Conservation (phyloP, 1,284 basidiomycete species). For the Gymnopus androsaceus region DNA sequence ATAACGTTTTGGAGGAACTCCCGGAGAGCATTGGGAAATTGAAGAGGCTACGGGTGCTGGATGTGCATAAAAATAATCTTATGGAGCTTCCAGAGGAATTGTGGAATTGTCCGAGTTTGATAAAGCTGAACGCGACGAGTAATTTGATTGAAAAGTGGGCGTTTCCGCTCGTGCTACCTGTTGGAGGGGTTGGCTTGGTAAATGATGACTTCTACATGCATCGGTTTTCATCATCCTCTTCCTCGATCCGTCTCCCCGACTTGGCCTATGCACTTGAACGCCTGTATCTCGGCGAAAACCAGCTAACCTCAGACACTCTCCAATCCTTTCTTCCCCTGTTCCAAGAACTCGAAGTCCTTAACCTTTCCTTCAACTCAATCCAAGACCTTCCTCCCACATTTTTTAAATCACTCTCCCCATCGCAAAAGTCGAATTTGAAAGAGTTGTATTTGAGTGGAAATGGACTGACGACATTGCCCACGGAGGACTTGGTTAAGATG, state of each 20-base stretch:
- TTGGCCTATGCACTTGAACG: constrained; percentile 75
- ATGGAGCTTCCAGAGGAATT: constrained; percentile 74
- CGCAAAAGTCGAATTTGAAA: constrained; percentile 63
- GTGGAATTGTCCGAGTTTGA: constrained; percentile 84
- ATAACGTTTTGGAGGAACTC: constrained; percentile 83
- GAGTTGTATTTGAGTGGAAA: constrained; percentile 95
- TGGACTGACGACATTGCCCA: constrained; percentile 86
- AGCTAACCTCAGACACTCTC: constrained; percentile 82
- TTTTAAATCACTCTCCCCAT: constrained; percentile 44
- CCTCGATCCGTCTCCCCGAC: constrained; percentile 43
- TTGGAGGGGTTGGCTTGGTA: not conserved
- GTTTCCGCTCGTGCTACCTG: not conserved
- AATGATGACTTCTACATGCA: not conserved
- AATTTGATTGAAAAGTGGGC: constrained; percentile 81
- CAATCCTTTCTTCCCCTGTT: constrained; percentile 76
- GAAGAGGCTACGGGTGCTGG: constrained; percentile 75
- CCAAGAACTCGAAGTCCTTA: constrained; percentile 79
- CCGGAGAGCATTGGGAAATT: constrained; percentile 81
- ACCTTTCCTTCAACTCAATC: constrained; percentile 95
- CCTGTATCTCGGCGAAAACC: constrained; percentile 90
- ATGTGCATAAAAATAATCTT: constrained; percentile 93
- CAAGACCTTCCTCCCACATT: constrained; percentile 85
- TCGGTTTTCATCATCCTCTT: constrained; percentile 34
- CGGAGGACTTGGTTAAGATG: constrained; percentile 81
- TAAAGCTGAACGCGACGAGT: constrained; percentile 84